Conservation (phyloP, 2,329 filamentous ascomycete species). For the Verticillium longisporum region DNA sequence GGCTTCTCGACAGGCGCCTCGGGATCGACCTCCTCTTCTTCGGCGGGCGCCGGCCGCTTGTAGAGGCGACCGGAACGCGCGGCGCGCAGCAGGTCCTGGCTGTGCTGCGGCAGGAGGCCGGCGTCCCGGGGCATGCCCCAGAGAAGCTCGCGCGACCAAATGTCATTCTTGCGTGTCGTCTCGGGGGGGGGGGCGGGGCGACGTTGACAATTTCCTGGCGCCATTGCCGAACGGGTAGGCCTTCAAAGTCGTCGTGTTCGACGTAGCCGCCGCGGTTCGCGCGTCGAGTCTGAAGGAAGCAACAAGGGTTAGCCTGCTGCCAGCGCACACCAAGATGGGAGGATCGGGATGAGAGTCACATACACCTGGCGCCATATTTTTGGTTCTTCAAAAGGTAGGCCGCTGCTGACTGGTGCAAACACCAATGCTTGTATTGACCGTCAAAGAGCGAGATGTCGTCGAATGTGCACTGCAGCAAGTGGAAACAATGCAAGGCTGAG, state of each 20-base stretch:
- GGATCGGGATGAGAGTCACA: slow-evolving; percentile 4
- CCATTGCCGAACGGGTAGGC: slow-evolving; percentile 88
- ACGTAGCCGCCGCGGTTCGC: slow-evolving; percentile 49
- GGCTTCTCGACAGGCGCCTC: slow-evolving; percentile 42
- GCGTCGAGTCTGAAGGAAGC: slow-evolving; percentile 40
- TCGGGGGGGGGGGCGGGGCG: slow-evolving; percentile 61
- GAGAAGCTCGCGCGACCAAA: slow-evolving; percentile 70
- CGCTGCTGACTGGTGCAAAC: background rate
- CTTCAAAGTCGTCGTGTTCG: slow-evolving; percentile 58
- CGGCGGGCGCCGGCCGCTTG: slow-evolving; percentile 59
- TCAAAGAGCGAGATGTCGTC: background rate
- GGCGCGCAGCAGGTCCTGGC: slow-evolving; percentile 74
- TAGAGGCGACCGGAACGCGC: slow-evolving; percentile 71
- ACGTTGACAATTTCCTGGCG: slow-evolving; percentile 64
- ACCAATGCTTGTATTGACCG: background rate
- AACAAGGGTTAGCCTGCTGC: background rate
- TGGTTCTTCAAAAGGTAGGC: background rate
- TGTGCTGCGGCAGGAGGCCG: slow-evolving; percentile 68
- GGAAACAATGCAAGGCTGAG: background rate
- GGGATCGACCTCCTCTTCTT: slow-evolving; percentile 51
- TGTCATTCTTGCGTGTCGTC: slow-evolving; percentile 54
- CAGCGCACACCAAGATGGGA: no score
- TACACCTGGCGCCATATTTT: slow-evolving; percentile 33
- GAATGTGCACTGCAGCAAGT: background rate
- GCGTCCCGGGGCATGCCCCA: slow-evolving; percentile 81